These are phyloP conservation scores for Striga asiatica DNA, from an alignment of 257 asterid genomes.

Conservation along the genomic window DNA sequence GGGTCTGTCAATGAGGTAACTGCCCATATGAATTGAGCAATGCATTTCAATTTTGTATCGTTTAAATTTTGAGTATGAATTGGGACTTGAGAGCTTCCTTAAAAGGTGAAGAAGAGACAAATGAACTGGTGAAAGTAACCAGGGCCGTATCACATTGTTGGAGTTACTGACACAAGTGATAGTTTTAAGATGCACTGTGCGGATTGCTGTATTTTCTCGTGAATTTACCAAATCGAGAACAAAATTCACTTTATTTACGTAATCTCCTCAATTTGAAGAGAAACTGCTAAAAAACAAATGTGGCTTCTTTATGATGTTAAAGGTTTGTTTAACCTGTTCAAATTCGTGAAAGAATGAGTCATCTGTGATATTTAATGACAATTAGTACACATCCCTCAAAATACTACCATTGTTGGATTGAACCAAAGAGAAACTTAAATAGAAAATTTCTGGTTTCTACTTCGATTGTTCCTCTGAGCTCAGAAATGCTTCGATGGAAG, in stretches of 20 bases:
- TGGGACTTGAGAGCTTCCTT: background rate
- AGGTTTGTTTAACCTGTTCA: background rate
- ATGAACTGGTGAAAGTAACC: background rate
- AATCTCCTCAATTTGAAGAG: too few species aligned
- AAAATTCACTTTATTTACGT: too few species aligned
- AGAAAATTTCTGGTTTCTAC: too few species aligned
- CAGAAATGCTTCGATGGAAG: too few species aligned
- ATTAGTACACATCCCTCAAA: background rate
- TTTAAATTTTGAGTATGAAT: background rate
- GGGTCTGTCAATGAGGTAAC: conserved; percentile 35
- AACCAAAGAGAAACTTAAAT: background rate
- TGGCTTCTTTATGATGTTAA: background rate
- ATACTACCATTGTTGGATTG: background rate
- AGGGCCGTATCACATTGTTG: background rate
- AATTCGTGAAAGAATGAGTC: background rate
- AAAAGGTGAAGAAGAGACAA: background rate
- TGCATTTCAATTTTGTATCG: background rate
- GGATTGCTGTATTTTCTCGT: too few species aligned
- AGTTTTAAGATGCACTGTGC: background rate
- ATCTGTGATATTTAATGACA: background rate
- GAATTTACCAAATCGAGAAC: too few species aligned
- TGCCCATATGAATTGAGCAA: background rate
- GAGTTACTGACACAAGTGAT: background rate
- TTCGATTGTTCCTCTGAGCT: too few species aligned
- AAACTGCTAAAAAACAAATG: too few species aligned